These are phyloP conservation scores for Pisolithus albus DNA, from an alignment of 768 basidiomycete species.

Conservation along the genomic window DNA sequence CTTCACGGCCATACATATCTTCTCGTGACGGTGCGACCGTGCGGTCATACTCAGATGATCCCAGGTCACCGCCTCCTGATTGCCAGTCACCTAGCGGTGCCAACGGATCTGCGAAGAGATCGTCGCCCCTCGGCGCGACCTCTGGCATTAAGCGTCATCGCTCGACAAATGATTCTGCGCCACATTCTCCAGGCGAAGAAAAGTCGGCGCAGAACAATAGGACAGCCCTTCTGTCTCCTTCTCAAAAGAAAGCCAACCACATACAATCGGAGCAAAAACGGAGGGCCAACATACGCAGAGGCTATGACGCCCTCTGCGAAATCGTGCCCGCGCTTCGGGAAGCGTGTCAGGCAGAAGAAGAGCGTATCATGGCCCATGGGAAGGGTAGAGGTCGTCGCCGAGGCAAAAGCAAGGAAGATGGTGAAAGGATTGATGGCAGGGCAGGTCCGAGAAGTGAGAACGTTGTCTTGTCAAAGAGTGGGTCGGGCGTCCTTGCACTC, in stretches of 20 bases:
- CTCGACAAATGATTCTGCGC: constrained; percentile 10
- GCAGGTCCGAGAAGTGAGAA: constrained; percentile 90
- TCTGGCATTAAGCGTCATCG: constrained; percentile 30
- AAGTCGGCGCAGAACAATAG: constrained; percentile 9
- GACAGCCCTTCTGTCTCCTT: constrained; percentile 54
- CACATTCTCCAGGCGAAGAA: constrained; percentile 8
- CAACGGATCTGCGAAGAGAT: constrained; percentile 18
- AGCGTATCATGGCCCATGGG: constrained; percentile 31
- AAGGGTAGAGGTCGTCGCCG: constrained; percentile 32
- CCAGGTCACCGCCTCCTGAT: constrained; percentile 19
- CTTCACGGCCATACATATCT: constrained; percentile 4
- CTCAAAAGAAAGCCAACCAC: constrained; percentile 90
- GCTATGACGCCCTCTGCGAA: constrained; percentile 84
- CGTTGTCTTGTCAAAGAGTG: constrained; percentile 82
- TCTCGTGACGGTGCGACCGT: constrained; percentile 8
- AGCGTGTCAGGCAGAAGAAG: constrained; percentile 74
- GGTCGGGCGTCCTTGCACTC: constrained; percentile 19
- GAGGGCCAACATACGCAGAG: constrained; percentile 81
- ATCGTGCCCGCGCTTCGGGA: constrained; percentile 76
- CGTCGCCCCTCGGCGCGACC: constrained; percentile 19
- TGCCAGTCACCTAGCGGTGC: constrained; percentile 20
- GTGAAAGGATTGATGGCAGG: constrained; percentile 70
- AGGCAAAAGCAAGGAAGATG: constrained; percentile 38
- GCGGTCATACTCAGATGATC: constrained; percentile 10
- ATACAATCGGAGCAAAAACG: constrained; percentile 94